phyloP scores from a whole-genome alignment of 1,284 basidiomycete species.

The Apiotrichum domesticum region DNA sequence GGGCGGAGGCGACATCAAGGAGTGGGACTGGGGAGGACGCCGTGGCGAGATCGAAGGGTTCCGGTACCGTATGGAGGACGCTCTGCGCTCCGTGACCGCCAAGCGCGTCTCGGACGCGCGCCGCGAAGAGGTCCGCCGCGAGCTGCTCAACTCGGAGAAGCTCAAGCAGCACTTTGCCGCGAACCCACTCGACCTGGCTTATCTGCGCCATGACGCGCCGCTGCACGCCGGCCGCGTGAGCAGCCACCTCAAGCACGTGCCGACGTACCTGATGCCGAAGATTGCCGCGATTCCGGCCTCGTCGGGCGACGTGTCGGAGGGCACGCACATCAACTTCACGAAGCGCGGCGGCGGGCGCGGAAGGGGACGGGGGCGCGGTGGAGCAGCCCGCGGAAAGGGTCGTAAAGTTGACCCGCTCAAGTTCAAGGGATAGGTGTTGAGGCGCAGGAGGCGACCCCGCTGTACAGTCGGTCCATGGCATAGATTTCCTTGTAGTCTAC shows the following conservation, averaged over 20 bases:
- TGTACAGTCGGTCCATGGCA: not conserved
- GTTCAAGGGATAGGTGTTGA: slow-evolving; percentile 30
- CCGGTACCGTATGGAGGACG: slow-evolving; percentile 96
- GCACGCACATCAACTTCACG: slow-evolving; percentile 33
- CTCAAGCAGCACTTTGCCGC: slow-evolving; percentile 99
- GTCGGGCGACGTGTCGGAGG: slow-evolving; percentile 31
- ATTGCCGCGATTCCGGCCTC: slow-evolving; percentile 54
- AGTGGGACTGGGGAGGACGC: slow-evolving; percentile 90
- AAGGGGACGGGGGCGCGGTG: slow-evolving; percentile 24
- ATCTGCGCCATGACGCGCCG: slow-evolving; percentile 88
- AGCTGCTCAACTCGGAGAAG: slow-evolving; percentile 92
- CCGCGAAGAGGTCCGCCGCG: slow-evolving; percentile 87
- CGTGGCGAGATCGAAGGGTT: slow-evolving; percentile 83
- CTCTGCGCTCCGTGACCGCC: slow-evolving; percentile 78
- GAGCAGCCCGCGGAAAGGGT: slow-evolving; percentile 23
- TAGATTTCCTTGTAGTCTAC: slow-evolving; percentile 7
- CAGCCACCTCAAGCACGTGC: slow-evolving; percentile 92
- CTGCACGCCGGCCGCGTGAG: slow-evolving; percentile 81
- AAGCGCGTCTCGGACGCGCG: slow-evolving; percentile 83
- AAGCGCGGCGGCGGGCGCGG: slow-evolving; percentile 26
- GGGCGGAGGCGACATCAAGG: slow-evolving; percentile 70
- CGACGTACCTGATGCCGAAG: slow-evolving; percentile 84
- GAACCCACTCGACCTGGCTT: slow-evolving; percentile 89
- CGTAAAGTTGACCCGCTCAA: slow-evolving; percentile 45
- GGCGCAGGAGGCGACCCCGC: not conserved